Evolutionary conservation across 2,329 filamentous ascomycete species (phyloP), one percentile per base, ranked within the genome.

Genomic region (Metarhizium sp.): DNA sequence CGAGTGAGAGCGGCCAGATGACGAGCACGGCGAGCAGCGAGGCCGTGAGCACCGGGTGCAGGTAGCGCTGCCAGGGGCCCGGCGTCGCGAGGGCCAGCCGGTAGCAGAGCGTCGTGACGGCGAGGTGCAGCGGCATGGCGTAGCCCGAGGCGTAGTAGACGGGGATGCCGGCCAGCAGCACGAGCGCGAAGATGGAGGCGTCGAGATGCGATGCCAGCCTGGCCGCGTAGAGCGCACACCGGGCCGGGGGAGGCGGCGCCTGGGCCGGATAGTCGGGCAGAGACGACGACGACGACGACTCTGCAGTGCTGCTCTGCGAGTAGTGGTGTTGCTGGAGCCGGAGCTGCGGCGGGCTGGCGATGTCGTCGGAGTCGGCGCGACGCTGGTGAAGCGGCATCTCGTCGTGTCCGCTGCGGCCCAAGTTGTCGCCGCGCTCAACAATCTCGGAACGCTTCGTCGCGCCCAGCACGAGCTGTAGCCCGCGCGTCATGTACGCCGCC

Each of bases 31-130:
- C 25, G 25, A 25, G 25, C 25, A 25, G 70, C 67, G 1, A 84
- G 65, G 61, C 11, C 78, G 71, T 1, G 81, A 78, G 1, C 1
- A 84, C 80, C 0, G 81, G 81, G 63, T 85, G 81, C 3, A 84
- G 69, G 59, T 79, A 76, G 46, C 75, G 74, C 20, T 71, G 69
- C 73, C 77, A 82, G 2, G 60, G 65, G 0, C 71, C 63, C 0
- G 81, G 77, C 10, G 84, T 64, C 0, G 74, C 69, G 51, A 77
- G 65, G 16, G 80, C 78, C 6, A 68, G 65, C 54, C 79, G 75
- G 67, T 80, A 85, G 49, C 75, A 66, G 3, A 85, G 70, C 6
- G 81, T 61, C 56, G 75, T 80, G 60, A 82, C 59, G 36, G 66
- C 61, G 0, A 77, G 66, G 32, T 78, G 75, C 14, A 73, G 60